phyloP scores from a whole-genome alignment of 139 green algal species.

The Raphidocelis subcapitata region DNA sequence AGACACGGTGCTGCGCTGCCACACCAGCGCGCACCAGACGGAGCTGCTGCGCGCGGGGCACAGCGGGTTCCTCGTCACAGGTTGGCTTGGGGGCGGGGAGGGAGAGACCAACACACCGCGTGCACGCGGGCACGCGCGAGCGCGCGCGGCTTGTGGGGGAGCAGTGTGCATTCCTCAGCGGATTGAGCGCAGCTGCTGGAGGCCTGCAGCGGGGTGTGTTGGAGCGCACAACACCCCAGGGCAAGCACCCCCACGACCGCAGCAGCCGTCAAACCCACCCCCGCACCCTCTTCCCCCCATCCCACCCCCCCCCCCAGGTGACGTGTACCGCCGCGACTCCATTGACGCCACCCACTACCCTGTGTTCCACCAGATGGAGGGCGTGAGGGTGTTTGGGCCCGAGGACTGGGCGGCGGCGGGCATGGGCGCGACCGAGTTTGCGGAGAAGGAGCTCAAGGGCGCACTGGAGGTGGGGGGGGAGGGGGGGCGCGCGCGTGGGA shows the following conservation, averaged over 20 bases:
- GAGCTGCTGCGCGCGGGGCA: conserved; percentile 83
- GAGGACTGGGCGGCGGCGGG: conserved; percentile 67
- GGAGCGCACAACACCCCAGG: too few species aligned
- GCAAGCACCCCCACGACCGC: too few species aligned
- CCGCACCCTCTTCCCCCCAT: too few species aligned
- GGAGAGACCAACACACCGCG: too few species aligned
- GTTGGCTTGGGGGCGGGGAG: background rate
- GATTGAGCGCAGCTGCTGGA: too few species aligned
- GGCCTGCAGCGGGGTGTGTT: too few species aligned
- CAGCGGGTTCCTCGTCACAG: conserved; percentile 89
- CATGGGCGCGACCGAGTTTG: conserved; percentile 49
- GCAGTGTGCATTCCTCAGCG: too few species aligned
- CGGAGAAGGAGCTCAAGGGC: conserved; percentile 84
- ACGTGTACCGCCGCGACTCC: conserved; percentile 95
- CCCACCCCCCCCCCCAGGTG: conserved; percentile 52
- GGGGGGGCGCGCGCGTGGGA: background rate
- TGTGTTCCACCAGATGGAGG: conserved; percentile 99
- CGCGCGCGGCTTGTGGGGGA: too few species aligned
- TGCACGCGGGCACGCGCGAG: too few species aligned
- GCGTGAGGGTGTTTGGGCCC: conserved; percentile 73
- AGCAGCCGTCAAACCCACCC: too few species aligned
- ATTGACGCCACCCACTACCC: conserved; percentile 99
- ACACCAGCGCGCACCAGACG: conserved; percentile 73
- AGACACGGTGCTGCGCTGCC: conserved; percentile 61
- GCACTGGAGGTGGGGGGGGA: conserved; percentile 76